phyloP scores from a whole-genome alignment of 2,329 filamentous ascomycete genomes.

The Rutstroemia sp. region DNA sequence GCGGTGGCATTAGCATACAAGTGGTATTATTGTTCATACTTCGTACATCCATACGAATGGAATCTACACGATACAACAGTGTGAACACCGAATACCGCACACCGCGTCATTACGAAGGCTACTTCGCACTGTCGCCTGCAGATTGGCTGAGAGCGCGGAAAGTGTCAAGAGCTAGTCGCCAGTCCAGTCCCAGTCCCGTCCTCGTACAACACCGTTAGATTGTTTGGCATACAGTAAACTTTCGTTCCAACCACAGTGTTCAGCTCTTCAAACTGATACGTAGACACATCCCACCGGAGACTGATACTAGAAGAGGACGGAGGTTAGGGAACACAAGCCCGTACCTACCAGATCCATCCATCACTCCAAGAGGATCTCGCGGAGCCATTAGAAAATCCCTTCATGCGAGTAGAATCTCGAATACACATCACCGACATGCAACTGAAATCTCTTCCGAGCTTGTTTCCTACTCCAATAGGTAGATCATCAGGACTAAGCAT shows the following conservation, averaged over 20 bases:
- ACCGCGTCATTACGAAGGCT: background rate
- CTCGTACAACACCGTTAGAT: background rate
- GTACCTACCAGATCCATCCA: background rate
- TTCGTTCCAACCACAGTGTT: background rate
- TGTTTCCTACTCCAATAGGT: too few species aligned
- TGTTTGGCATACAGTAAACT: background rate
- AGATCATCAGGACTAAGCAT: too few species aligned
- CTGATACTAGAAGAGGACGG: too few species aligned
- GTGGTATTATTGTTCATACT: background rate
- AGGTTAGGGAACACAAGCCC: too few species aligned
- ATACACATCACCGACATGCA: too few species aligned
- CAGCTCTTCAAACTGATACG: background rate
- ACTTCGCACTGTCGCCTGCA: background rate
- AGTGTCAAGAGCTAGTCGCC: too few species aligned
- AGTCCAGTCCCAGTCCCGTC: too few species aligned
- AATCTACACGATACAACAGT: conserved; percentile 6
- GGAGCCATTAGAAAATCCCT: too few species aligned
- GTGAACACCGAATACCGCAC: background rate
- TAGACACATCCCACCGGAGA: background rate
- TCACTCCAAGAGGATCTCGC: too few species aligned
- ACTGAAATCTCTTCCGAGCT: too few species aligned
- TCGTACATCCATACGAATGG: background rate
- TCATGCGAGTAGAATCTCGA: too few species aligned
- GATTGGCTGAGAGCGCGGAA: background rate
- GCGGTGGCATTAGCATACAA: background rate